Conservation (phyloP, 495 filamentous ascomycete genomes). For the Penicillium herquei region DNA sequence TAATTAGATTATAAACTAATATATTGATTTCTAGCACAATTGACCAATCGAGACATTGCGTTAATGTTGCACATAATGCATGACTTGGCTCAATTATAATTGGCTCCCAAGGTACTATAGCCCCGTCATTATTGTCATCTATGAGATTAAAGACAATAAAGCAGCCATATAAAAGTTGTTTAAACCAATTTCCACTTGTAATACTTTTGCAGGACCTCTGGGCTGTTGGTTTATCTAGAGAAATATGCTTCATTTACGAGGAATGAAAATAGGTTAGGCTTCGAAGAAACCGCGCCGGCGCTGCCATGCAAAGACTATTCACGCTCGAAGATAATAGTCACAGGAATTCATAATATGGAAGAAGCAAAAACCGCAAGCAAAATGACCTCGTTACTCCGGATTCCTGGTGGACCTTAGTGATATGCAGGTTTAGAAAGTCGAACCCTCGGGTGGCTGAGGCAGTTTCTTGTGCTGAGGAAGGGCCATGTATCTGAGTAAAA, state of each 20-base stretch:
- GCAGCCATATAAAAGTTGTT: no score
- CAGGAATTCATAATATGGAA: conserved; percentile 5
- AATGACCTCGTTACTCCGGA: conserved; percentile 35
- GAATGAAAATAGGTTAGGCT: conserved; percentile 10
- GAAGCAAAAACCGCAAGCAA: conserved; percentile 29
- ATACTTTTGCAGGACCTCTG: not conserved
- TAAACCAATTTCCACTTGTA: not conserved
- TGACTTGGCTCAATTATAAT: not conserved
- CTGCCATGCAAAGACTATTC: conserved; percentile 44
- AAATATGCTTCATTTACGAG: no score
- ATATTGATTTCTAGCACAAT: not conserved
- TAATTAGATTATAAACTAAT: no score
- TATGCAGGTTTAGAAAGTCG: conserved; percentile 55
- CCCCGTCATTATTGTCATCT: not conserved
- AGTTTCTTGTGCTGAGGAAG: conserved; percentile 90
- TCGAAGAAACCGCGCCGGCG: conserved; percentile 32
- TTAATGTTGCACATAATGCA: not conserved
- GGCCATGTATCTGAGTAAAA: conserved; percentile 79
- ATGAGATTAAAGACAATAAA: not conserved
- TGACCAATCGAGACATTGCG: not conserved
- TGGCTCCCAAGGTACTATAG: not conserved
- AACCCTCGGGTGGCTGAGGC: conserved; percentile 87
- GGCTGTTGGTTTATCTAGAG: no score
- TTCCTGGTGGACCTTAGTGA: conserved; percentile 21
- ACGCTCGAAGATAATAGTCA: conserved; percentile 36